Percentiles rank a stretch among this genome's conserved stretches.
Conservation (phyloP, 208 protist species). For the Blechomonas ayalai region DNA sequence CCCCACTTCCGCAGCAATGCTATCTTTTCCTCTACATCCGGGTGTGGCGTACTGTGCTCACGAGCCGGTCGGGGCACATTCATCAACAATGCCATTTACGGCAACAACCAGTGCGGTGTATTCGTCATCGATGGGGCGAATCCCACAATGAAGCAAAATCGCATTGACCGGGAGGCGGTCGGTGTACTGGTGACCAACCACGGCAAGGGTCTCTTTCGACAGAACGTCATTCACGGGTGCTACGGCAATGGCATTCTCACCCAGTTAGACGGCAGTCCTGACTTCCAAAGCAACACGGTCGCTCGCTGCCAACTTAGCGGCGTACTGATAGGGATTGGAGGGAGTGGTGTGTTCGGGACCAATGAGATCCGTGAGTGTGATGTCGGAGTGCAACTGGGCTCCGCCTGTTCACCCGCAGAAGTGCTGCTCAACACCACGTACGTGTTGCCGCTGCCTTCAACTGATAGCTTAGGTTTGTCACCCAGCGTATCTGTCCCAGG, state of each 20-base stretch:
- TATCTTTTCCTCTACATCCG: constrained; percentile 35
- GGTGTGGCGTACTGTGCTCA: constrained; percentile 58
- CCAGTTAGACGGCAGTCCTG: constrained; percentile 47
- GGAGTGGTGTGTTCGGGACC: constrained; percentile 28
- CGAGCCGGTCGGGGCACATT: constrained; percentile 33
- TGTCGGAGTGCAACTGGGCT: constrained; percentile 72
- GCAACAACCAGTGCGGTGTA: constrained; percentile 60
- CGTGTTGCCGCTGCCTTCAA: too few relatives aligned
- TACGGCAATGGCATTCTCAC: constrained; percentile 57
- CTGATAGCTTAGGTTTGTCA: too few relatives aligned
- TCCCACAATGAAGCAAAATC: constrained; percentile 37
- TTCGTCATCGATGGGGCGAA: constrained; percentile 45
- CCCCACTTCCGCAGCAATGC: constrained; percentile 42
- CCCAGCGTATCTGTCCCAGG: too few relatives aligned
- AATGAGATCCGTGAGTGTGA: constrained; percentile 69
- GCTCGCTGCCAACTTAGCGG: constrained; percentile 40
- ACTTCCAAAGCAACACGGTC: constrained; percentile 46
- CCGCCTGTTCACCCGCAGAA: constrained; percentile 23
- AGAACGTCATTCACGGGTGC: constrained; percentile 53
- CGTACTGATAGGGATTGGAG: constrained; percentile 42
- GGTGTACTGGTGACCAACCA: constrained; percentile 57
- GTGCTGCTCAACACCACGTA: constrained; percentile 48
- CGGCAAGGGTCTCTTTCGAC: constrained; percentile 47
- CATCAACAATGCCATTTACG: constrained; percentile 47
- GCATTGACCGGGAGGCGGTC: constrained; percentile 44